Evolutionary conservation across 192 early-diverging fungal species (phyloP).

Genomic region (Coemansia sp.): DNA sequence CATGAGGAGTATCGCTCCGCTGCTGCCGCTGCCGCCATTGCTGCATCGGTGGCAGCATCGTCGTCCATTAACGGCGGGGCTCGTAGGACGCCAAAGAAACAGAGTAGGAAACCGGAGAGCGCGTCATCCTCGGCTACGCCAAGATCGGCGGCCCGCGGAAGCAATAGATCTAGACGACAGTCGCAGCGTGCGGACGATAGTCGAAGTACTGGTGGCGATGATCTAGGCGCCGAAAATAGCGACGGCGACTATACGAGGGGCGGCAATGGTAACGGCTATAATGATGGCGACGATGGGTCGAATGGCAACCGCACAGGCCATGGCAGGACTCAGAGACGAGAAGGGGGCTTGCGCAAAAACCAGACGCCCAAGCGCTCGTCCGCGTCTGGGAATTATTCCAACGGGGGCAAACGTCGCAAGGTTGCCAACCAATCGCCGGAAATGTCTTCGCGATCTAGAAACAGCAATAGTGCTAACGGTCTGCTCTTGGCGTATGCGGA

Average conservation of each 20-base stretch:
- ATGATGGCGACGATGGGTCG: slow-evolving; percentile 3
- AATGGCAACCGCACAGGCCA: background rate
- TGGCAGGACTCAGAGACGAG: background rate
- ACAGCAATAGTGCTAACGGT: background rate
- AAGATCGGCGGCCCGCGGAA: background rate
- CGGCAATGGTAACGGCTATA: background rate
- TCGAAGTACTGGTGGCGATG: slow-evolving; percentile 1
- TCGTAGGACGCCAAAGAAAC: slow-evolving; percentile 12
- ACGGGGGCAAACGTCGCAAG: background rate
- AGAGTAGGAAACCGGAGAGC: background rate
- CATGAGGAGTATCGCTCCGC: slow-evolving; percentile 50
- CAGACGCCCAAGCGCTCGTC: slow-evolving; percentile 23
- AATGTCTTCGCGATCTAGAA: background rate
- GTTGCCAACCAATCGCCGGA: background rate
- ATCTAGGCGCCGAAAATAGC: background rate
- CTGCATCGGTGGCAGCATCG: slow-evolving; percentile 35
- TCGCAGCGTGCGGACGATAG: background rate
- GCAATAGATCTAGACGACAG: background rate
- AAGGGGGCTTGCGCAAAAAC: slow-evolving; percentile 4
- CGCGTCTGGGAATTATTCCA: background rate
- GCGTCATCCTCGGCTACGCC: background rate
- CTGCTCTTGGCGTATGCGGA: background rate
- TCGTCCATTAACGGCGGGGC: slow-evolving; percentile 1
- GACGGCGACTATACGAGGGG: slow-evolving; percentile 1
- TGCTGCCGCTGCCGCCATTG: slow-evolving; percentile 39